A percentile compares a stretch with the other conserved stretches of the same genome.
phyloP scores from a whole-genome alignment of 2,329 filamentous ascomycete genomes.

The Pleoardoris graminearum region DNA sequence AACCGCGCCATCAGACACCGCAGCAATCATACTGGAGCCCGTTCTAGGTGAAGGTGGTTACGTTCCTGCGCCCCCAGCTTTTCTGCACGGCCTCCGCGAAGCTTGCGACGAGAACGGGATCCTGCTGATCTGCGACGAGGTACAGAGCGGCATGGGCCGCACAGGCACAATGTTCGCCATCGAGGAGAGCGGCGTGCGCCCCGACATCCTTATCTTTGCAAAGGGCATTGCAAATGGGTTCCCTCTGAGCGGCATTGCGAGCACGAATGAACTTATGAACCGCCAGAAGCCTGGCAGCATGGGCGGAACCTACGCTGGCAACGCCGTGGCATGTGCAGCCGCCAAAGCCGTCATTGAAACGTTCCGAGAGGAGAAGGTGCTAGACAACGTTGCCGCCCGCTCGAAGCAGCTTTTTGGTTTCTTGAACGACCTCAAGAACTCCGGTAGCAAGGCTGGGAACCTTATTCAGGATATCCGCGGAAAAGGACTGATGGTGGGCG shows the following conservation, averaged over 20 bases:
- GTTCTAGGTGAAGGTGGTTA: slow-evolving; percentile 37
- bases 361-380: slow-evolving; percentile 32
- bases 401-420: slow-evolving; percentile 34
- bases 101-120: slow-evolving; percentile 51
- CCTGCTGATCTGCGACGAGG: slow-evolving; percentile 50
- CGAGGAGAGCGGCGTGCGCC: slow-evolving; percentile 49
- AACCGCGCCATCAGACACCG: slow-evolving; percentile 32
- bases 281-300: slow-evolving; percentile 35
- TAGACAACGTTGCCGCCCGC: slow-evolving; percentile 33
- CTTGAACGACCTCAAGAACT: slow-evolving; percentile 26
- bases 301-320: slow-evolving; percentile 37
- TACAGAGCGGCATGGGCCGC: slow-evolving; percentile 50
- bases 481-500: slow-evolving; percentile 32
- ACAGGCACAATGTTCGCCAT: slow-evolving; percentile 52
- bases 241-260: slow-evolving; percentile 34
- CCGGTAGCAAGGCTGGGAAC: slow-evolving; percentile 30
- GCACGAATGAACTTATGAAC: slow-evolving; percentile 31
- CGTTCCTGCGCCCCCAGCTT: slow-evolving; percentile 31
- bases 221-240: slow-evolving; percentile 39
- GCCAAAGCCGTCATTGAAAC: slow-evolving; percentile 30
- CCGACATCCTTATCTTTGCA: slow-evolving; percentile 50
- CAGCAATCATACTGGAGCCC: slow-evolving; percentile 35
- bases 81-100: slow-evolving; percentile 43
- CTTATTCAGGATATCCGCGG: slow-evolving; percentile 36
- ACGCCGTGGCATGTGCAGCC: slow-evolving; percentile 34